Evolutionary conservation across 2,329 filamentous ascomycete genomes (phyloP), one percentile per base, ranked within the genome.

Genomic region (Colletotrichum coccodes): DNA sequence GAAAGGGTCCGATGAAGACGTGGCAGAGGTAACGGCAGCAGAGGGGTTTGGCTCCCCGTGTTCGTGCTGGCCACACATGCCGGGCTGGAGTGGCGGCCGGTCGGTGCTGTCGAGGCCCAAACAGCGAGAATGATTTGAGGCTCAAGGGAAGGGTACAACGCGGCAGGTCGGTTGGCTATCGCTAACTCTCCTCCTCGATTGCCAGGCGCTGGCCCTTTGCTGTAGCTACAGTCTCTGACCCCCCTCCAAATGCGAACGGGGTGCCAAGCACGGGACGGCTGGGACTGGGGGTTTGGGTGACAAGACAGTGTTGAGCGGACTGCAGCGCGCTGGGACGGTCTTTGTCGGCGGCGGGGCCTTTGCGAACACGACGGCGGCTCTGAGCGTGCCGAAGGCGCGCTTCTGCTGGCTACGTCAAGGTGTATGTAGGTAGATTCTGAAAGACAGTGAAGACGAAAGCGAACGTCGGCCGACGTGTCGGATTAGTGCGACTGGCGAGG

Each of bases 1-100:
- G 72, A 91, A 90, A 30, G 79, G 75, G 61, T 60, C 44, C 36
- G 67, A 63, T 28, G 61, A 42, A n/a, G 61, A 32, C 26, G 65
- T 50, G 18, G 49, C 32, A 59, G 61, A 50, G 8, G 49, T 50
- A 47, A 60, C 49, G 54, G 32, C 30, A 34, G 58, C 40, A 42
- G 64, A 62, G 58, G 46, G 53, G 30, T 18, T 30, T 6, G 32
- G 23, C 23, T 59, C 53, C 26, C 52, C 30, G 36, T 50, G 18
- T 14, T 64, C 56, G 26, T 69, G 60, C 23, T 71, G 54, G 40
- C 61, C 50, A 38, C 69, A 71, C 69, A 71, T 71, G 34, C 7
- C 26, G 53, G 64, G 53, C 26, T 64, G 38, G 44, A 46, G 34
- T 38, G 57, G 12, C 7, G 42, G 11, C 32, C n/a, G 60, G 40